Percentiles rank a stretch among this genome's conserved stretches.
Evolutionary conservation across 2,329 filamentous ascomycete genomes (phyloP).

Genomic region (Monosporascus sp.): DNA sequence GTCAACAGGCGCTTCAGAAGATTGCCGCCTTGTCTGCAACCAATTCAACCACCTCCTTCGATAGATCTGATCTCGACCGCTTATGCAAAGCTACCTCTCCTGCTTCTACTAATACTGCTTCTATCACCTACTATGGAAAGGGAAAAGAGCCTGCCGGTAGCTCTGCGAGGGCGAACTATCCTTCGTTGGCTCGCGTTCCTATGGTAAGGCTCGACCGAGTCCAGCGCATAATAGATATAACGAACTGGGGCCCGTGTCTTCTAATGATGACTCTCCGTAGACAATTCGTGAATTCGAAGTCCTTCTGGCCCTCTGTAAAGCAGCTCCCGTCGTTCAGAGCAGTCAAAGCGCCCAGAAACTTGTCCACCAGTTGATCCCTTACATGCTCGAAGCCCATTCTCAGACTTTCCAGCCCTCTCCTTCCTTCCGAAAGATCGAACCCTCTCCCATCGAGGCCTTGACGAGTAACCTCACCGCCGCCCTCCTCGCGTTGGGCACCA

Average conservation of each 20-base stretch:
- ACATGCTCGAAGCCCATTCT: conserved; percentile 76
- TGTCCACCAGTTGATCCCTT: conserved; percentile 71
- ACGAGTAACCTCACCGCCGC: conserved; percentile 74
- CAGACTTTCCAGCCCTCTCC: conserved; percentile 77
- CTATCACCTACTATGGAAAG: conserved; percentile 33
- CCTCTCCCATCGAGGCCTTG: conserved; percentile 82
- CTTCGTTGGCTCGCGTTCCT: conserved; percentile 47
- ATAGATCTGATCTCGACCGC: conserved; percentile 58
- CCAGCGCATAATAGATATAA: not conserved
- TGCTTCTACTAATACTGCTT: not conserved
- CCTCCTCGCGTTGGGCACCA: conserved; percentile 72
- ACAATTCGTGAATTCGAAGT: conserved; percentile 88
- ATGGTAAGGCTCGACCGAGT: conserved; percentile 44
- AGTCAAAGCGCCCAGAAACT: conserved; percentile 71
- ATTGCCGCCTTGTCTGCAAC: conserved; percentile 58
- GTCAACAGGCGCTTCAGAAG: conserved; percentile 58
- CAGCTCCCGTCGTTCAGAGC: conserved; percentile 69
- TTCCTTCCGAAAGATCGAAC: conserved; percentile 75
- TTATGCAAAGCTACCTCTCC: conserved; percentile 50
- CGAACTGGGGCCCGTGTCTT: not conserved
- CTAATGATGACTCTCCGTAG: conserved; percentile 37
- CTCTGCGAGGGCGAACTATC: conserved; percentile 31
- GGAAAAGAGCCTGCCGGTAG: conserved; percentile 44
- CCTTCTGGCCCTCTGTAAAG: conserved; percentile 84
- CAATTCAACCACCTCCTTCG: conserved; percentile 47